phyloP scores from a whole-genome alignment of 257 asterid genomes.

The Jacaranda copaia region DNA sequence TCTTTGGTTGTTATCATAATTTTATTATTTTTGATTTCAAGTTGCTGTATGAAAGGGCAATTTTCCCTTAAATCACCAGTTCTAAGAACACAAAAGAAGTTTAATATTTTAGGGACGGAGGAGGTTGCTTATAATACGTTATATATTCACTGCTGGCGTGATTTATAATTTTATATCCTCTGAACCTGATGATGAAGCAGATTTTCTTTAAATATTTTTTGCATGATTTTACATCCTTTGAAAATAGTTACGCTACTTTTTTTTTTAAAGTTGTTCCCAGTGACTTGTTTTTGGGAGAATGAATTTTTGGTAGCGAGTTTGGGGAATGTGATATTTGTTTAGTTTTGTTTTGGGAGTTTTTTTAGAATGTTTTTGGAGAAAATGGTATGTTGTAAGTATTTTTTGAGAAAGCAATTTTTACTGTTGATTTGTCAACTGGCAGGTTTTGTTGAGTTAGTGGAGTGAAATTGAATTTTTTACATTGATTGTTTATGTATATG shows the following conservation, averaged over 20 bases:
- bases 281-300: too few species aligned
- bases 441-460: too few species aligned
- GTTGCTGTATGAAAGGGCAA: background rate
- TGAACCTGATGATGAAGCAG: background rate
- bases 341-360: too few species aligned
- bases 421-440: too few species aligned
- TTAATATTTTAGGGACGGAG: background rate
- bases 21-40: background rate
- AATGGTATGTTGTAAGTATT: too few species aligned
- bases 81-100: background rate
- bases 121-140: background rate
- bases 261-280: too few species aligned
- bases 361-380: too few species aligned
- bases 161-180: background rate
- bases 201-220: background rate
- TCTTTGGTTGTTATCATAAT: background rate
- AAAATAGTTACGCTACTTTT: background rate
- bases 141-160: background rate
- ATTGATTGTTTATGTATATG: too few species aligned
- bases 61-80: background rate
- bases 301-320: too few species aligned
- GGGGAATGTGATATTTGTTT: too few species aligned
- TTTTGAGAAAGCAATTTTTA: too few species aligned
- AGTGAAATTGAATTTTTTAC: too few species aligned
- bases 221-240: constrained; percentile 24